Evolutionary conservation across 129 eudicot species (phyloP).

Genomic region (Pittosporum tobira): DNA sequence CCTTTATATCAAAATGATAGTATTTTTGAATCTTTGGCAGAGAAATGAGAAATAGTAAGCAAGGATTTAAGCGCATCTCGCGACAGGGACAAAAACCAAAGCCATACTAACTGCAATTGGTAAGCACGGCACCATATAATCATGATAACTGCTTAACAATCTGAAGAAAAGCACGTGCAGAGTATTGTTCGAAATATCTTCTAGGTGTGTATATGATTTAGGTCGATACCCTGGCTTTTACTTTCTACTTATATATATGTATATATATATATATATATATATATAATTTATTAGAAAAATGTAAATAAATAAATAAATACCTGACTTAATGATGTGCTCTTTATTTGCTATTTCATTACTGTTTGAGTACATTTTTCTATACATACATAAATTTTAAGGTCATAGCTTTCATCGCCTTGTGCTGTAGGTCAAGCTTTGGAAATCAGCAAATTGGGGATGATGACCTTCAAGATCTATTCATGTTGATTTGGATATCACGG

Average conservation of each 20-base stretch:
- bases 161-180: not conserved
- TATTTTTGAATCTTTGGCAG: constrained; percentile 31
- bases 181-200: not conserved
- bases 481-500: not conserved
- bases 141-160: not conserved
- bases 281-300: too few relatives aligned
- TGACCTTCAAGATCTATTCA: constrained; percentile 1
- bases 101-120: constrained; percentile 59
- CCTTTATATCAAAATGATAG: constrained; percentile 6
- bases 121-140: constrained; percentile 2
- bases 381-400: too few relatives aligned
- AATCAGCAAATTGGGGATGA: not conserved
- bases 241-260: too few relatives aligned
- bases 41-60: constrained; percentile 60
- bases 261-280: too few relatives aligned
- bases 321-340: too few relatives aligned
- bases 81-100: constrained; percentile 58
- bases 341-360: too few relatives aligned
- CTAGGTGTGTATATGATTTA: not conserved
- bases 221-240: too few relatives aligned
- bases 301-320: too few relatives aligned
- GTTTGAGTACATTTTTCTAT: too few relatives aligned
- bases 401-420: not conserved
- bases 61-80: constrained; percentile 61
- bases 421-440: constrained; percentile 22